Percentiles rank a stretch among this genome's conserved stretches.
Conservation (phyloP, 2,329 filamentous ascomycete species). For the Cercospora beticola region DNA sequence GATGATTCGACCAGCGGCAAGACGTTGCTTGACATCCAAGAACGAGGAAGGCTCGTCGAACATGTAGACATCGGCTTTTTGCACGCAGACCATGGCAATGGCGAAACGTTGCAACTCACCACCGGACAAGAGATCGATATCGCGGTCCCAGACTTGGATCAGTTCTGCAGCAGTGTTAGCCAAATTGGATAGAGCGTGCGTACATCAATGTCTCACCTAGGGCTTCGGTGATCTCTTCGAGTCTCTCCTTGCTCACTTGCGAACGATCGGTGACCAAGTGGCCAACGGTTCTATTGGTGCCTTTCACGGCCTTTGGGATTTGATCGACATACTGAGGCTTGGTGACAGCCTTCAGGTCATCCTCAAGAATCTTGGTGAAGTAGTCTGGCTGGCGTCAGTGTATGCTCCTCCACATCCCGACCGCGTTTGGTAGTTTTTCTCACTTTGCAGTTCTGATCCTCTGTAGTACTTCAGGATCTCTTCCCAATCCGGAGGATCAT, state of each 20-base stretch:
- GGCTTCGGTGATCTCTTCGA: conserved; percentile 76
- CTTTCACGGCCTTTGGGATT: conserved; percentile 88
- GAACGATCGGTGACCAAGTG: conserved; percentile 73
- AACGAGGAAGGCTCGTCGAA: conserved; percentile 99
- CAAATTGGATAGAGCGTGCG: conserved; percentile 31
- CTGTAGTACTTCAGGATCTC: conserved; percentile 98
- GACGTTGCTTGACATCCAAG: conserved; percentile 97
- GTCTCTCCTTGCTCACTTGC: conserved; percentile 66
- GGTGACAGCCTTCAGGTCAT: conserved; percentile 94
- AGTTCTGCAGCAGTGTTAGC: conserved; percentile 56
- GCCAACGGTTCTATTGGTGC: conserved; percentile 71
- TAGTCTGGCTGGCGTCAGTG: conserved; percentile 64
- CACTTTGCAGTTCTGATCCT: conserved; percentile 95
- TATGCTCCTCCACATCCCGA: conserved; percentile 20
- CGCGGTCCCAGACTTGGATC: conserved; percentile 85
- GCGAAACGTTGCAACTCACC: conserved; percentile 98
- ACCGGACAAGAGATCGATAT: conserved; percentile 86
- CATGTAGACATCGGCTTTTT: conserved; percentile 98
- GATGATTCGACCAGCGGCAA: conserved; percentile 88
- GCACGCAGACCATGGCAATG: conserved; percentile 91
- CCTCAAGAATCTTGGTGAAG: conserved; percentile 96
- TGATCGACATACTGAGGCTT: conserved; percentile 99
- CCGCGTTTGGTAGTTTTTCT: conserved; percentile 34
- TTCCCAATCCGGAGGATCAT: conserved; percentile 98
- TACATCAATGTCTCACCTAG: conserved; percentile 53